Evolutionary conservation across 352 stramenopile species (phyloP).

Genomic region (Phytophthora tubulina): DNA sequence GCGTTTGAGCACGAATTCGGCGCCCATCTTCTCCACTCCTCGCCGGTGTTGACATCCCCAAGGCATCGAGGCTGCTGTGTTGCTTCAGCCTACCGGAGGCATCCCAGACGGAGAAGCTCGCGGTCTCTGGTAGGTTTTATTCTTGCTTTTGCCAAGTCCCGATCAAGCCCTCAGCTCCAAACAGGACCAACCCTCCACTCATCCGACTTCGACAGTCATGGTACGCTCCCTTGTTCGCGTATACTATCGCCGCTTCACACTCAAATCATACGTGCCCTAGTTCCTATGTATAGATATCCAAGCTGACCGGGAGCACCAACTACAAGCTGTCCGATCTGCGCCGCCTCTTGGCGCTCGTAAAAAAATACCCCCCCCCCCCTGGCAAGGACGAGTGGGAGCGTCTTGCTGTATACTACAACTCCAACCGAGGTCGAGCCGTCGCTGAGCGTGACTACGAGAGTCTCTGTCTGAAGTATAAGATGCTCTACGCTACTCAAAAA

Average conservation of each 20-base stretch:
- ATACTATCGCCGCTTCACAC: background rate
- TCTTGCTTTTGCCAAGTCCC: background rate
- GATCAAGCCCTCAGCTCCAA: background rate
- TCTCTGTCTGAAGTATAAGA: background rate
- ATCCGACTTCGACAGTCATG: background rate
- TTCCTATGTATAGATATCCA: background rate
- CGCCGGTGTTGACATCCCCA: too few relatives aligned
- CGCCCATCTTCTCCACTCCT: too few relatives aligned
- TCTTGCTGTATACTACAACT: background rate
- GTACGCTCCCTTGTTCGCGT: background rate
- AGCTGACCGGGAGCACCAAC: background rate
- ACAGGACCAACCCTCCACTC: too few relatives aligned
- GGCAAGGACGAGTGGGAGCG: background rate
- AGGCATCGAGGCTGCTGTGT: too few relatives aligned
- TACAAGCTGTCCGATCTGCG: constrained; percentile 1
- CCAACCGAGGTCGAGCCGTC: constrained; percentile 4
- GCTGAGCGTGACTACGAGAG: background rate
- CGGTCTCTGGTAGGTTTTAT: background rate
- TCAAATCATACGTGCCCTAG: background rate
- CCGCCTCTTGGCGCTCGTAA: background rate
- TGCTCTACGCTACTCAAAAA: background rate
- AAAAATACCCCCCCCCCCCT: background rate
- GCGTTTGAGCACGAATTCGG: too few relatives aligned
- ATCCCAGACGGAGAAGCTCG: too few relatives aligned
- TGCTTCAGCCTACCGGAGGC: too few relatives aligned